These are phyloP conservation scores for Penicillium griseofulvum DNA, from an alignment of 2,329 filamentous ascomycete species.

Conservation along the genomic window DNA sequence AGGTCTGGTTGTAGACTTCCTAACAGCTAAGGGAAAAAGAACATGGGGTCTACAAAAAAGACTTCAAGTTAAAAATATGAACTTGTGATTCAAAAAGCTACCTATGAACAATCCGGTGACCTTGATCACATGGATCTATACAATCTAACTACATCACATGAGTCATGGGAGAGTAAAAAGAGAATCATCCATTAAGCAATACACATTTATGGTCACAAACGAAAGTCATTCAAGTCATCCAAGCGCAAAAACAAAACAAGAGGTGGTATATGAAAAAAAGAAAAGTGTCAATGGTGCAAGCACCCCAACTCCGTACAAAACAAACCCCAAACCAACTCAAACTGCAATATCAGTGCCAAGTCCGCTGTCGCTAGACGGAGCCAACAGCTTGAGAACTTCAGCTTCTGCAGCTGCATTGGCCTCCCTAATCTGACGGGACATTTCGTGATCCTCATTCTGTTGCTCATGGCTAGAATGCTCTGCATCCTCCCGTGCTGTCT, in stretches of 20 bases:
- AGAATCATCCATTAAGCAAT: constrained; percentile 8
- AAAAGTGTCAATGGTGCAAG: constrained; percentile 1
- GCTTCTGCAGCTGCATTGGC: constrained; percentile 19
- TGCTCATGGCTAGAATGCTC: constrained; percentile 9
- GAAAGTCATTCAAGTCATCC: constrained; percentile 3
- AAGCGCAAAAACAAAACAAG: constrained; percentile 12
- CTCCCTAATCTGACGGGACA: constrained; percentile 12
- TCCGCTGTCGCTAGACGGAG: constrained; percentile 30
- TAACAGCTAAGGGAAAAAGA: background rate
- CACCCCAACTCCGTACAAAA: constrained; percentile 2
- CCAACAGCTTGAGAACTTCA: constrained; percentile 29
- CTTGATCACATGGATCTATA: background rate
- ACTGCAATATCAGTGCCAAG: constrained; percentile 26
- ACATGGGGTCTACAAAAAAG: background rate
- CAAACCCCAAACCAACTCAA: constrained; percentile 4
- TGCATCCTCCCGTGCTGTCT: constrained; percentile 19
- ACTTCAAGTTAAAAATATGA: background rate
- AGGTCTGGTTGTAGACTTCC: background rate
- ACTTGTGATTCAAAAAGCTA: background rate
- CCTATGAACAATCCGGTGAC: background rate
- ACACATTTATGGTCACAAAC: constrained; percentile 10
- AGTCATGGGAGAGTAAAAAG: constrained; percentile 4
- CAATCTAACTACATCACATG: constrained; percentile 17
- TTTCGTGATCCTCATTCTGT: constrained; percentile 15
- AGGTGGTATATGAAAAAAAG: constrained; percentile 27